A percentile compares a stretch with the other conserved stretches of the same genome.
phyloP scores from a whole-genome alignment of 805 yeast species.

The Candida arabinofermentans region DNA sequence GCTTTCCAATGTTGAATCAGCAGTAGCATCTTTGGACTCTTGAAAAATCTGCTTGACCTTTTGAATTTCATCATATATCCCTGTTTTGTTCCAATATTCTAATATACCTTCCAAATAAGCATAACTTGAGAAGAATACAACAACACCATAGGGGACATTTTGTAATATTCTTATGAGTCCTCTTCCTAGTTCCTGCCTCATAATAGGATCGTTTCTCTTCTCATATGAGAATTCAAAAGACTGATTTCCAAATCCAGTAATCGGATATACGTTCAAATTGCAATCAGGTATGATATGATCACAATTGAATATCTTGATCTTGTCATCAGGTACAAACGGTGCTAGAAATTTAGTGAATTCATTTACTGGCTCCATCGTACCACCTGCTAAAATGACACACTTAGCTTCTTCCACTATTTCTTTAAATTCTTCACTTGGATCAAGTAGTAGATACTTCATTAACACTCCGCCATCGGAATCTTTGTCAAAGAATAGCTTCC shows the following conservation, averaged over 20 bases:
- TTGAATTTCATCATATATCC: conserved; percentile 33
- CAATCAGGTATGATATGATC: conserved; percentile 77
- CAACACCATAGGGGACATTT: conserved; percentile 68
- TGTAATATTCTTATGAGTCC: conserved; percentile 39
- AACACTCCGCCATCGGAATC: conserved; percentile 29
- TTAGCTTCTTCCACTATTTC: conserved; percentile 60
- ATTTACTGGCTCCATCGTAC: conserved; percentile 88
- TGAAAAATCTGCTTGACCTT: conserved; percentile 44
- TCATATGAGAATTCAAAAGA: conserved; percentile 67
- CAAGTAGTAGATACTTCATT: conserved; percentile 69
- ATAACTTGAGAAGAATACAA: conserved; percentile 84
- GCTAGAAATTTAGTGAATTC: conserved; percentile 67
- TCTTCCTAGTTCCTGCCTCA: conserved; percentile 50
- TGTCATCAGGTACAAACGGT: conserved; percentile 43
- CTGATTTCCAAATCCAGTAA: conserved; percentile 27
- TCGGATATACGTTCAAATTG: conserved; percentile 59
- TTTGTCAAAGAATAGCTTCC: conserved; percentile 63
- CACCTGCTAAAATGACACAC: conserved; percentile 84
- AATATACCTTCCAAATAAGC: conserved; percentile 55
- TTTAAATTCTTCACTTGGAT: conserved; percentile 69
- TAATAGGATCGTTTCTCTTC: conserved; percentile 42
- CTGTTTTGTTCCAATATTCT: conserved; percentile 45
- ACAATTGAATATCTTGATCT: conserved; percentile 60
- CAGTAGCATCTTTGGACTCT: conserved; percentile 49
- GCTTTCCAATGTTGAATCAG: conserved; percentile 43